These are phyloP conservation scores for Fomes fomentarius DNA, from an alignment of 1,284 basidiomycete genomes.

Conservation along the genomic window DNA sequence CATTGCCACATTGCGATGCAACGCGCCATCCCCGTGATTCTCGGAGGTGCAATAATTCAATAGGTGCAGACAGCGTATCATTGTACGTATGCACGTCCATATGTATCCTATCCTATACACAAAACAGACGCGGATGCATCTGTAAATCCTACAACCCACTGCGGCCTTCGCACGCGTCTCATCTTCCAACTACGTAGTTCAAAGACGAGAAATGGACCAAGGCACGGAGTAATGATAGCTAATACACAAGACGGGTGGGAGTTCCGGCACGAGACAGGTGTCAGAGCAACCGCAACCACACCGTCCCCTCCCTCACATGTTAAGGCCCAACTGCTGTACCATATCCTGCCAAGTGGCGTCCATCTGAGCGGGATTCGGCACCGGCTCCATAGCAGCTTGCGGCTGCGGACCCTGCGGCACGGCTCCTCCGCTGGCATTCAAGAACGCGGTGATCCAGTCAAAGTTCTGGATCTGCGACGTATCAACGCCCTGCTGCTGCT, in stretches of 20 bases:
- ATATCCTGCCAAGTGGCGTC: constrained; percentile 69
- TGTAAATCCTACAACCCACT: neutral
- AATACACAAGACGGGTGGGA: neutral
- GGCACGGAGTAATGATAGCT: neutral
- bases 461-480: constrained; percentile 15
- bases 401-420: constrained; percentile 14
- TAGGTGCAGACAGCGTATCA: too few species aligned
- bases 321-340: constrained; percentile 60
- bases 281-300: too few species aligned
- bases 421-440: constrained; percentile 7
- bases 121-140: too few species aligned
- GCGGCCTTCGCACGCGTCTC: constrained; percentile 1
- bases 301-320: too few species aligned
- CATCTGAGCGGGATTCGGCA: constrained; percentile 32
- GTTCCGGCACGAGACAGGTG: neutral
- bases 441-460: constrained; percentile 10
- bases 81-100: too few species aligned
- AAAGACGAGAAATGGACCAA: neutral
- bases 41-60: too few species aligned
- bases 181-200: neutral
- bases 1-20: too few species aligned
- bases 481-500: neutral
- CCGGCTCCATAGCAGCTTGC: constrained; percentile 22
- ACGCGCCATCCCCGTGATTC: too few species aligned
- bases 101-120: neutral